Evolutionary conservation across 2,329 filamentous ascomycete genomes (phyloP).

Genomic region (Massarina eburnea): DNA sequence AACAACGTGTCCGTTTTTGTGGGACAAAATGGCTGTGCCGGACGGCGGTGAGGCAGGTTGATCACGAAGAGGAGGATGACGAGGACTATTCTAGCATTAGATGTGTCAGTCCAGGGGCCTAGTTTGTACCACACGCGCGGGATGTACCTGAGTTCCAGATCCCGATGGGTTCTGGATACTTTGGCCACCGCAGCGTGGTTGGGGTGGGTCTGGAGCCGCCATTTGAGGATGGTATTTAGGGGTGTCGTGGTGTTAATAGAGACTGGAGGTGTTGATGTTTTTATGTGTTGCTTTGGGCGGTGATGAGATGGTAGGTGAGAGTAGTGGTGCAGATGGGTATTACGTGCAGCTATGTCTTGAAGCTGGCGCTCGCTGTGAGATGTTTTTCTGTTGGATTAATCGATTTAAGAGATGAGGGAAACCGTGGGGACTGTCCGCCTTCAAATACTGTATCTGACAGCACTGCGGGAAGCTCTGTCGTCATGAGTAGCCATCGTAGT

Average conservation of each 20-base stretch:
- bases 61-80: neutral
- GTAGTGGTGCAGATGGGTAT: too few species aligned
- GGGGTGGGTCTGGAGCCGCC: neutral
- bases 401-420: too few species aligned
- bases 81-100: slow-evolving; percentile 2
- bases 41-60: neutral
- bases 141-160: neutral
- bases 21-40: neutral
- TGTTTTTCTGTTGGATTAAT: too few species aligned
- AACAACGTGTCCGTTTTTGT: neutral
- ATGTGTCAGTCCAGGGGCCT: slow-evolving; percentile 2
- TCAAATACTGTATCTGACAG: too few species aligned
- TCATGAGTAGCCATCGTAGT: too few species aligned
- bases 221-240: neutral
- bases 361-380: too few species aligned
- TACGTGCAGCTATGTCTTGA: too few species aligned
- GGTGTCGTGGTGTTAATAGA: neutral
- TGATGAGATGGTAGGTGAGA: neutral
- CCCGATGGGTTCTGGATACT: neutral
- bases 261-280: neutral
- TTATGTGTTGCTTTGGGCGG: neutral
- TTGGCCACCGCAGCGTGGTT: slow-evolving; percentile 8
- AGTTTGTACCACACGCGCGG: neutral
- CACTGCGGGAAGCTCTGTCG: too few species aligned
- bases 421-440: too few species aligned